Conservation (phyloP, 352 stramenopile species). For the Globisporangium viniferum region DNA sequence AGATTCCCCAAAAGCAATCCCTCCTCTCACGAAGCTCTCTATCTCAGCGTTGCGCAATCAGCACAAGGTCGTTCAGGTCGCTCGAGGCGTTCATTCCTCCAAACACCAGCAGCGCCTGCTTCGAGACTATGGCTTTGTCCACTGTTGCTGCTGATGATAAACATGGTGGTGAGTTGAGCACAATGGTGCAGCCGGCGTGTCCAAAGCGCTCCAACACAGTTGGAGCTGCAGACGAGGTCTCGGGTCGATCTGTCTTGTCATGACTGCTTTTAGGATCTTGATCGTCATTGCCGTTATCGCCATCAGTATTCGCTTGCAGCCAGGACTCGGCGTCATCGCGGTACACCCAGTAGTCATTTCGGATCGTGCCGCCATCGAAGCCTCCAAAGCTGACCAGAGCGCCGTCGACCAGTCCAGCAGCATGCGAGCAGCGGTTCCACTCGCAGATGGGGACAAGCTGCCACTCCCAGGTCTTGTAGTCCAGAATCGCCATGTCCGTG, state of each 20-base stretch:
- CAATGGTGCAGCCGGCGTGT: slow-evolving; percentile 21
- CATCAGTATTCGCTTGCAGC: slow-evolving; percentile 16
- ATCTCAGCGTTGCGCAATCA: slow-evolving; percentile 18
- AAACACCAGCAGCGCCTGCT: slow-evolving; percentile 40
- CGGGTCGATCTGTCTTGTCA: slow-evolving; percentile 10
- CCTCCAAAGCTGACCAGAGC: slow-evolving; percentile 49
- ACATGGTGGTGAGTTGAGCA: not conserved
- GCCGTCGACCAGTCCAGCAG: slow-evolving; percentile 23
- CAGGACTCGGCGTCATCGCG: slow-evolving; percentile 44
- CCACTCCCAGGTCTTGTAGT: slow-evolving; percentile 39
- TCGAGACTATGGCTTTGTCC: not conserved
- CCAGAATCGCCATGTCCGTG: slow-evolving; percentile 52
- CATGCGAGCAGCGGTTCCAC: slow-evolving; percentile 54
- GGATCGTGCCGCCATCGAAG: slow-evolving; percentile 47
- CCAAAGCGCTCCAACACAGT: slow-evolving; percentile 33
- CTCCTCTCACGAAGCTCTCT: not conserved
- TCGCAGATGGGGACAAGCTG: slow-evolving; percentile 49
- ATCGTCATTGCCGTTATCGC: too few species aligned
- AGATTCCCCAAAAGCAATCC: not conserved
- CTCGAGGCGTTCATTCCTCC: slow-evolving; percentile 51
- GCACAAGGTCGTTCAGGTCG: slow-evolving; percentile 38
- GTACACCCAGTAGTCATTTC: slow-evolving; percentile 44
- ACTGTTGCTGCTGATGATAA: not conserved
- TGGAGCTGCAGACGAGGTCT: not conserved
- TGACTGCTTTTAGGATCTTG: not conserved